phyloP scores from a whole-genome alignment of 2,329 filamentous ascomycete species.

The Parasarocladium wereldwijsianum region DNA sequence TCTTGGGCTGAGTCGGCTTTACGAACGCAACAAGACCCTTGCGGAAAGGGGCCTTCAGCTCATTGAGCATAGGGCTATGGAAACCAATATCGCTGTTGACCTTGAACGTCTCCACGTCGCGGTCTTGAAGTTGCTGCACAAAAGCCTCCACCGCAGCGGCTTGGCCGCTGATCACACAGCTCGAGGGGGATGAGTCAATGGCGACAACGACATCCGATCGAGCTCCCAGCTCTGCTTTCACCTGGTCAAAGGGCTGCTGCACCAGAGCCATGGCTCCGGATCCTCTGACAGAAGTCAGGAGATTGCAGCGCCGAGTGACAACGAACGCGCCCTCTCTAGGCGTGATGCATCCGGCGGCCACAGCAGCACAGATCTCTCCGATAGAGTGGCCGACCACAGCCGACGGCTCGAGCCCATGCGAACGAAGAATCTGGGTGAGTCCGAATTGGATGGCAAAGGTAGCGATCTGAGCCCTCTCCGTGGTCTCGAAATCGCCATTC shows the following conservation, averaged over 20 bases:
- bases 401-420: constrained; percentile 1
- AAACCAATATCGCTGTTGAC: constrained; percentile 7
- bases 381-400: constrained; percentile 7
- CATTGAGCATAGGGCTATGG: constrained; percentile 6
- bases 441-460: constrained; percentile 6
- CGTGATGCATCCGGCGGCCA: constrained; percentile 6
- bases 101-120: constrained; percentile 2
- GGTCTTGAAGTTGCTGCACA: neutral
- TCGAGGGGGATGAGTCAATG: constrained; percentile 6
- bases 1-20: neutral
- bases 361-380: constrained; percentile 6
- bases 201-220: constrained; percentile 5
- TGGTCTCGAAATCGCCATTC: constrained; percentile 4
- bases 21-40: neutral
- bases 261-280: constrained; percentile 6
- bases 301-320: constrained; percentile 4
- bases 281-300: too few relatives aligned
- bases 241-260: neutral
- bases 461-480: constrained; percentile 5
- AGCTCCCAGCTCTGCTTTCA: neutral
- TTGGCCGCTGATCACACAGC: constrained; percentile 5
- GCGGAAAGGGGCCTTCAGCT: constrained; percentile 2
- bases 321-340: constrained; percentile 5
- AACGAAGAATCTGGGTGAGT: constrained; percentile 1
- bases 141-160: constrained; percentile 1